Evolutionary conservation across 1,284 basidiomycete genomes (phyloP).

Genomic region (Cerrena zonata): DNA sequence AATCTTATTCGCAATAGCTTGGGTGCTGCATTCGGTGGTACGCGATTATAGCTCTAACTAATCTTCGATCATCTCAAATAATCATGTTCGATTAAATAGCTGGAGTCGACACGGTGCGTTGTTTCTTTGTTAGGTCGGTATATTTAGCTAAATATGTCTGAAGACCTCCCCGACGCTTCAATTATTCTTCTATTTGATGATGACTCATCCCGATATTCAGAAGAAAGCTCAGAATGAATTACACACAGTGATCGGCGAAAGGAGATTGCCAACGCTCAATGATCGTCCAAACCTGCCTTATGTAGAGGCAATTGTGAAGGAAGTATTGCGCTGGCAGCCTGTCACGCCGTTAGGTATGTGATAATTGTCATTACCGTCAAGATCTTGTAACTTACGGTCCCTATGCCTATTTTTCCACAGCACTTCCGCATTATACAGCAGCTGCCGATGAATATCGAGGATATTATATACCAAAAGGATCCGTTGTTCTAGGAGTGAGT

Average conservation of each 20-base stretch:
- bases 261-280: conserved; percentile 24
- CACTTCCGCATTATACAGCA: not conserved
- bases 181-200: conserved; percentile 1
- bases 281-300: conserved; percentile 25
- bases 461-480: conserved; percentile 4
- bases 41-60: no score
- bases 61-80: no score
- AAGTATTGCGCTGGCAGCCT: conserved; percentile 28
- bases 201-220: conserved; percentile 20
- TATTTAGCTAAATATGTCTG: no score
- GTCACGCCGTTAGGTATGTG: conserved; percentile 10
- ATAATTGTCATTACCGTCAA: no score
- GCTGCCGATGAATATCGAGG: conserved; percentile 4
- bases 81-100: no score
- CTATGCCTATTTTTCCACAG: no score
- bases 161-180: not conserved
- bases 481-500: not conserved
- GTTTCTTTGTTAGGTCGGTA: no score
- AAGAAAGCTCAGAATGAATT: conserved; percentile 25
- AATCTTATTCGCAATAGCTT: not conserved
- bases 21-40: not conserved
- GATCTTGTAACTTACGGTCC: no score
- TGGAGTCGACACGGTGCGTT: not conserved
- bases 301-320: conserved; percentile 25
- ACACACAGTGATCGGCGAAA: conserved; percentile 23